Evolutionary conservation across 2,329 filamentous ascomycete species (phyloP).

Genomic region (Penicillium vulpinum): DNA sequence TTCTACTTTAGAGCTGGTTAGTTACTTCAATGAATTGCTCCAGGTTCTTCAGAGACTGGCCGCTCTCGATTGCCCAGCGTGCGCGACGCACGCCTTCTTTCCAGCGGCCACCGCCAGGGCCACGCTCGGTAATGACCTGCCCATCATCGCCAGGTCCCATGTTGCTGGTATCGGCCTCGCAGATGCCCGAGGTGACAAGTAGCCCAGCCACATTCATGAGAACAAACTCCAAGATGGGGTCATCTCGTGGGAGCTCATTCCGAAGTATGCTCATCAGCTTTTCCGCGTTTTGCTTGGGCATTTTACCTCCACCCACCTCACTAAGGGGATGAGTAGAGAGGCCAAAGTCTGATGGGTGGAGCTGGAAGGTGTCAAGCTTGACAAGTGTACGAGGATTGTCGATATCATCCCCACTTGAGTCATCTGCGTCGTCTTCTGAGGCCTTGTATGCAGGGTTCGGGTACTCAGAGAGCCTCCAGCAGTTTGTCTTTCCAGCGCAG

Average conservation of each 20-base stretch:
- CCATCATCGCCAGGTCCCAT: slow-evolving; percentile 82
- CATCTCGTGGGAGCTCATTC: slow-evolving; percentile 69
- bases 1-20: slow-evolving; percentile 49
- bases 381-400: slow-evolving; percentile 46
- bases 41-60: slow-evolving; percentile 82
- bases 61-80: slow-evolving; percentile 82
- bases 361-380: slow-evolving; percentile 72
- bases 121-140: slow-evolving; percentile 74
- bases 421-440: slow-evolving; percentile 45
- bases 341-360: slow-evolving; percentile 86
- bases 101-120: slow-evolving; percentile 85
- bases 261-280: slow-evolving; percentile 77
- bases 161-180: slow-evolving; percentile 75
- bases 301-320: slow-evolving; percentile 80
- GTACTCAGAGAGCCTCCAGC: slow-evolving; percentile 72
- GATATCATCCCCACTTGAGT: slow-evolving; percentile 42
- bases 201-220: slow-evolving; percentile 90
- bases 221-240: slow-evolving; percentile 90
- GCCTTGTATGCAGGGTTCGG: slow-evolving; percentile 47
- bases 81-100: slow-evolving; percentile 90
- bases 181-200: slow-evolving; percentile 80
- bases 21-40: slow-evolving; percentile 80
- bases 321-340: slow-evolving; percentile 70
- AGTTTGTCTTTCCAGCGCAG: slow-evolving; percentile 82
- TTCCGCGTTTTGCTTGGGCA: slow-evolving; percentile 80